Evolutionary conservation across 2,329 filamentous ascomycete species (phyloP), one percentile per base, ranked within the genome.

Genomic region (Dactylonectria estremocensis): DNA sequence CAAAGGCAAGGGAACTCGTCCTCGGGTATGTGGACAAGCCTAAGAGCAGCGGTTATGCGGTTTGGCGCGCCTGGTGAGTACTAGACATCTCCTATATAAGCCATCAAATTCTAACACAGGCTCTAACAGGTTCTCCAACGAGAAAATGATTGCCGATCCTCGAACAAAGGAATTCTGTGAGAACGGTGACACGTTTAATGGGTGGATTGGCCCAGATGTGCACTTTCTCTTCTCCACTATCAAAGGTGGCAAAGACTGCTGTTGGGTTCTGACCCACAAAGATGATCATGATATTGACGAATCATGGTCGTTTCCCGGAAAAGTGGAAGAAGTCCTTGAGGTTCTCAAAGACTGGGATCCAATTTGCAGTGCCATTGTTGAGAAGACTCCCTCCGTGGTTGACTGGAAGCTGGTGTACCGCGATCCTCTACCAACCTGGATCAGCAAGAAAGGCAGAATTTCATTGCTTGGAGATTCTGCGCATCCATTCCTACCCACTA

Each of bases 121-220:
- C 10, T 1, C 18, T 7, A 11, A 7, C 2, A 74, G 72, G 72
- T 74, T 74, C 49, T 73, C 72, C 0, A 86, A 87, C 68, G 83
- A 84, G 40, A 83, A 86, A 61, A 85, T 87, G 83, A 80, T 88
- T 20, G 78, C 78, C 10, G 86, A 89, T 69, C 84, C 86, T 1
- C 77, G 81, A 22, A 89, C 87, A 2, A 84, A 83, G 35, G 82
- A 88, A 40, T 88, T 89, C 62, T 88, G 87, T 69, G 81, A 80
- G 37, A 82, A 89, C 64, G 88, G 87, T 37, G 88, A 90, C 74
- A 87, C 86, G 0, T 89, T 89, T 77, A 88, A 88, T 61, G 88
- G 87, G 28, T 87, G 85, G 88, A 85, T 89, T 61, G 87, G 87
- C 2, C 86, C 86, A 2, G 86, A 89, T 69, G 84, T 87, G 56